Evolutionary conservation across 192 early-diverging fungal genomes (phyloP).

Genomic region (Gamsiella multidivaricata): DNA sequence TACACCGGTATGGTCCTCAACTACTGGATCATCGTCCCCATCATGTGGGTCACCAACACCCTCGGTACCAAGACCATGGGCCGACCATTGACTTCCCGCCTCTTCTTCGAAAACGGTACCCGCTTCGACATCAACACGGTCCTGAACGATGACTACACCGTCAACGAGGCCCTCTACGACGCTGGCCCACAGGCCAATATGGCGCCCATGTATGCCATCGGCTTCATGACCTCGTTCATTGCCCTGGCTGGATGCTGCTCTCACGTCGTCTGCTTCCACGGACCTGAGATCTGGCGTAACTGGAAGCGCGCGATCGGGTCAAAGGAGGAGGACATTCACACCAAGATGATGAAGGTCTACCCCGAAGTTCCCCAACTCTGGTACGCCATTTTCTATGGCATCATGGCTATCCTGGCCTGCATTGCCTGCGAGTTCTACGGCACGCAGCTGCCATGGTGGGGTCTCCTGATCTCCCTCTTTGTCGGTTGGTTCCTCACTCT

Average conservation of each 20-base stretch:
- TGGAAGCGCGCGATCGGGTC: conserved; percentile 26
- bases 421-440: conserved; percentile 36
- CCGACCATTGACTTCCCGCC: conserved; percentile 15
- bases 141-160: conserved; percentile 69
- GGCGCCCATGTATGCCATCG: conserved; percentile 61
- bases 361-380: conserved; percentile 64
- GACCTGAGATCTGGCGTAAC: conserved; percentile 68
- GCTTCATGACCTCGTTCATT: conserved; percentile 74
- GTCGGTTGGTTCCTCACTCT: conserved; percentile 59
- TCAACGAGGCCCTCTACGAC: conserved; percentile 60
- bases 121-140: conserved; percentile 43
- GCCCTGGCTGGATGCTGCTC: conserved; percentile 61
- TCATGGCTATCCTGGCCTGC: conserved; percentile 51
- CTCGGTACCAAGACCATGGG: conserved; percentile 29
- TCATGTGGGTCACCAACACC: conserved; percentile 71
- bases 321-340: conserved; percentile 52
- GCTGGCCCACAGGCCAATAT: conserved; percentile 60
- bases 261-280: conserved; percentile 71
- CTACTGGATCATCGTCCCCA: conserved; percentile 80
- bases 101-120: conserved; percentile 25
- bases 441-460: conserved; percentile 63
- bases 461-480: conserved; percentile 55
- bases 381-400: conserved; percentile 59
- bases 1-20: conserved; percentile 72
- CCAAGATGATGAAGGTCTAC: conserved; percentile 59